Evolutionary conservation across 257 asterid genomes (phyloP), one percentile per base, ranked within the genome.

Genomic region (Nicotiana otophora): DNA sequence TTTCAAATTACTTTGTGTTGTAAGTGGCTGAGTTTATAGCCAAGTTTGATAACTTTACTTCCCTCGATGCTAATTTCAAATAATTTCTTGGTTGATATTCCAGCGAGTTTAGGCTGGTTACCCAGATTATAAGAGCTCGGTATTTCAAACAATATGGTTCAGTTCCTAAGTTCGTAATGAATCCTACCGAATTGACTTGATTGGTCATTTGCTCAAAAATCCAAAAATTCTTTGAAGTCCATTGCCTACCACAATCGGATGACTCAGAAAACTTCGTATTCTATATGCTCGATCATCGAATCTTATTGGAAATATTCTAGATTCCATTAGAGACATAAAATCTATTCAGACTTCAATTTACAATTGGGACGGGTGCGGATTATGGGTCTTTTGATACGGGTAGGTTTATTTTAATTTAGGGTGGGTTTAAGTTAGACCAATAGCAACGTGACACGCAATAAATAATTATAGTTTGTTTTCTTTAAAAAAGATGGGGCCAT

Each of bases 21-120:
- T 2, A 53, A 7, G 20, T 61, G 85, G 96, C 97, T 39, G 93
- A 88, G 46, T 85, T 93, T 51, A 63, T 74, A 14, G 75, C 78
- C 30, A 57, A 36, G 82, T 92, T 93, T 61, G 31, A 36, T 8
- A 91, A 92, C 66, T 79, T 94, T 84, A 91, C 92, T 11, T 7
- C 65, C 7, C 83, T 94, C 51, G 96, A 89, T 85, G 84, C 92
- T 48, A 86, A 91, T 33, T 4, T 0, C 1, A 7, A 94, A 94
- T 83, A 93, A 91, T 67, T 93, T 93, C 83, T 31, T 93, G 30
- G 97, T 95, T 19, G 92, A 87, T 31, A 89, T 94, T 34, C 97
- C 97, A 48, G 55, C 81, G 60, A 89, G 90, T 84, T 90, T 90
- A 33, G 95, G 89, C 83, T 80, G 83, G 23, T 63, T 94, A 26